phyloP scores from a whole-genome alignment of 768 basidiomycete species.

The Exidia glandulosa region DNA sequence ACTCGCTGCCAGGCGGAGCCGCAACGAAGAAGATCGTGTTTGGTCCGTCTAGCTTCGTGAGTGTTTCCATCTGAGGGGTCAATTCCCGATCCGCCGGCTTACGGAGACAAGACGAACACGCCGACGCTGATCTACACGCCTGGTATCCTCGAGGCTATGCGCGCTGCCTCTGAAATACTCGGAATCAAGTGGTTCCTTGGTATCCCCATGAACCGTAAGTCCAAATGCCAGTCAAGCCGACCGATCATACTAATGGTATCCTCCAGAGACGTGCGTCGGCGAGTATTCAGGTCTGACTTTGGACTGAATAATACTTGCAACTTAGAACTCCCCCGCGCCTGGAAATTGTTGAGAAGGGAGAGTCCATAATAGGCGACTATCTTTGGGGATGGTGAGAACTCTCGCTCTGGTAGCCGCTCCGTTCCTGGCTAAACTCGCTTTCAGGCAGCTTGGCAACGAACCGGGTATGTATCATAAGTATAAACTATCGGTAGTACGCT shows the following conservation, averaged over 20 bases:
- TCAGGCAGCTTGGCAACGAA: neutral
- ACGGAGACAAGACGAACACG: constrained; percentile 42
- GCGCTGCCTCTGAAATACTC: constrained; percentile 45
- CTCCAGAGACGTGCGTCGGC: too few species aligned
- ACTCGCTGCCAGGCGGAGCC: constrained; percentile 6
- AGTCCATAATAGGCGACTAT: neutral
- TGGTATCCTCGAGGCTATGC: constrained; percentile 56
- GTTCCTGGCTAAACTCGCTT: neutral
- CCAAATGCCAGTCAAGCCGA: too few species aligned
- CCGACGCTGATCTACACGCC: constrained; percentile 52
- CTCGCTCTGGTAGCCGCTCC: neutral
- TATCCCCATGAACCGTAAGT: too few species aligned
- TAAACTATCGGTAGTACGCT: neutral
- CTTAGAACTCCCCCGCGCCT: too few species aligned
- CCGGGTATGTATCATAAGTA: neutral
- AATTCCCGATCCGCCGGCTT: neutral
- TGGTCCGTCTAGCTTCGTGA: neutral
- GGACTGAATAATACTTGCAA: too few species aligned
- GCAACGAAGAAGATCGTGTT: neutral
- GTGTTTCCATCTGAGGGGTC: neutral
- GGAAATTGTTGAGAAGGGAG: too few species aligned
- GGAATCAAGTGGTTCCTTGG: constrained; percentile 56
- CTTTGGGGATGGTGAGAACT: neutral
- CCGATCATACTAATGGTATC: too few species aligned
- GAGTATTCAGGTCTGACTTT: too few species aligned